phyloP scores from a whole-genome alignment of 192 early-diverging fungal species.

The Coemansia sp. region DNA sequence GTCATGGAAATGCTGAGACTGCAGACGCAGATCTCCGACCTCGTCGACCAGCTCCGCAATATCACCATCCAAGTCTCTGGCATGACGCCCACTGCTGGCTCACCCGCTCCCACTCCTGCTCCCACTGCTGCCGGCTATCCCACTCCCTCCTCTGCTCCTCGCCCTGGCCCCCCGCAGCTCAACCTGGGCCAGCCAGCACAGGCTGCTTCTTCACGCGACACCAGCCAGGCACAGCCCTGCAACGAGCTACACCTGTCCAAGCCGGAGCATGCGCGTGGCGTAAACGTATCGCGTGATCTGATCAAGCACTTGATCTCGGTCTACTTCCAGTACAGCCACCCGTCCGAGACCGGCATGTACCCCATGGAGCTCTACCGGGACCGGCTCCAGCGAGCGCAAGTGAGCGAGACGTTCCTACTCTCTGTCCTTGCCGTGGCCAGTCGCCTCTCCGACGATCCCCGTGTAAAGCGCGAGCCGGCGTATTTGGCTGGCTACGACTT shows the following conservation, averaged over 20 bases:
- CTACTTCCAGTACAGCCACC: constrained; percentile 47
- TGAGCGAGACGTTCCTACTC: constrained; percentile 47
- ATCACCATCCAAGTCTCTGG: constrained; percentile 40
- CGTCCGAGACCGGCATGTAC: constrained; percentile 50
- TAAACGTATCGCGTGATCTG: constrained; percentile 46
- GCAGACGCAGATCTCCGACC: constrained; percentile 47
- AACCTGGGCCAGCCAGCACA: background rate
- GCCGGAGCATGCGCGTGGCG: constrained; percentile 14
- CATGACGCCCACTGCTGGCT: background rate
- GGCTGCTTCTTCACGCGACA: background rate
- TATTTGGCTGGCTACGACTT: constrained; percentile 50
- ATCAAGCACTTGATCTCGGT: constrained; percentile 41
- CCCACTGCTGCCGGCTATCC: background rate
- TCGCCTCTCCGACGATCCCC: constrained; percentile 48
- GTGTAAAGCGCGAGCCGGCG: constrained; percentile 40
- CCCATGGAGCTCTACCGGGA: constrained; percentile 48
- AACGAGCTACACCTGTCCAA: constrained; percentile 5
- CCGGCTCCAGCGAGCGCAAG: constrained; percentile 40
- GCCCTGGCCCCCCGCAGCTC: background rate
- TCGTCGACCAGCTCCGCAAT: constrained; percentile 48
- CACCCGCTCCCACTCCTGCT: background rate
- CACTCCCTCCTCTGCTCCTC: background rate
- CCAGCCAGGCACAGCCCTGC: background rate
- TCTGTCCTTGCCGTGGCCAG: constrained; percentile 49
- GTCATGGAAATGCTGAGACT: constrained; percentile 52